Conservation (phyloP, 345 rosid genomes). For the Boechera retrofracta region DNA sequence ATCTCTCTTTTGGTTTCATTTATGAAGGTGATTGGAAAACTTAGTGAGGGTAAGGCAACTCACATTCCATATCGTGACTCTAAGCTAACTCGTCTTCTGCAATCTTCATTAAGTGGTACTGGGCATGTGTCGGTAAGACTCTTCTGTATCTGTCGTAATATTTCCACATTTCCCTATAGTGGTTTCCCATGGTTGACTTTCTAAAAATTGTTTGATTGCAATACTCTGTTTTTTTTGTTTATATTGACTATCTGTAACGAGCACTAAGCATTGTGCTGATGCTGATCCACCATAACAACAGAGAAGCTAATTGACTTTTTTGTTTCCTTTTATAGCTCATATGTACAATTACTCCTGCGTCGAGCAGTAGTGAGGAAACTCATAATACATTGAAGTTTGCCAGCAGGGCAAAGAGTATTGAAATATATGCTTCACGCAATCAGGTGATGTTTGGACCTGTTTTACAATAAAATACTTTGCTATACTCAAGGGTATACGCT, state of each 20-base stretch:
- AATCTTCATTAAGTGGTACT: conserved; percentile 94
- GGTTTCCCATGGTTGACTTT: conserved; percentile 21
- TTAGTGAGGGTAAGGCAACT: conserved; percentile 98
- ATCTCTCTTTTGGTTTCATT: conserved; percentile 33
- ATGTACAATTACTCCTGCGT: conserved; percentile 98
- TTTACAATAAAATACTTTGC: conserved; percentile 15
- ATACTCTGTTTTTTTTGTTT: not conserved
- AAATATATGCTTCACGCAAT: conserved; percentile 95
- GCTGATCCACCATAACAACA: not conserved
- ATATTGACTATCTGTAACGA: conserved; percentile 17
- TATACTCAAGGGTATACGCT: conserved; percentile 9
- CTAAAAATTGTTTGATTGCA: not conserved
- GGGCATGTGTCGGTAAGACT: conserved; percentile 98
- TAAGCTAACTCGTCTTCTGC: conserved; percentile 98
- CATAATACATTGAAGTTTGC: conserved; percentile 99
- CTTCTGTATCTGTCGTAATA: conserved; percentile 20
- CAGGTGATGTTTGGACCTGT: conserved; percentile 59
- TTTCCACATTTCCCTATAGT: conserved; percentile 25
- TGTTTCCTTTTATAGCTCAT: conserved; percentile 70
- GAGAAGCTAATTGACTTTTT: conserved; percentile 4
- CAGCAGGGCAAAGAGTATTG: conserved; percentile 96
- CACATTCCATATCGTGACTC: conserved; percentile 99
- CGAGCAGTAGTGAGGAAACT: conserved; percentile 97
- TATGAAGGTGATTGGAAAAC: conserved; percentile 93
- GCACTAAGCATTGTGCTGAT: not conserved